phyloP scores from a whole-genome alignment of 148 eudicot species.

The Chenopodium album region DNA sequence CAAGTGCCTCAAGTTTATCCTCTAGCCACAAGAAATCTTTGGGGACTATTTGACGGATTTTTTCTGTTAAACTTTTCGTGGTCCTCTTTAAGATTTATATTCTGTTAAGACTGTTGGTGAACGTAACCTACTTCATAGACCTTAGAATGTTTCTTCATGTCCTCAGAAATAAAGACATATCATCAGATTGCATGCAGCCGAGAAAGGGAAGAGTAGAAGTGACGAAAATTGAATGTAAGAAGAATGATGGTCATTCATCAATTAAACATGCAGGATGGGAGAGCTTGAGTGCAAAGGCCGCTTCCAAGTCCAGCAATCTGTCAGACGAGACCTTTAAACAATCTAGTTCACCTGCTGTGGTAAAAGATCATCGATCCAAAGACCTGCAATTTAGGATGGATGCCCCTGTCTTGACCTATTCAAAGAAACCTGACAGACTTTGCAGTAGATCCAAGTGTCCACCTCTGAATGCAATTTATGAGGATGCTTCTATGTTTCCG shows the following conservation, averaged over 20 bases:
- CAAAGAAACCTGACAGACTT: background rate
- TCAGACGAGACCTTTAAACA: conserved; percentile 3
- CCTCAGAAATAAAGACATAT: conserved; percentile 10
- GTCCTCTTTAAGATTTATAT: background rate
- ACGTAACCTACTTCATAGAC: background rate
- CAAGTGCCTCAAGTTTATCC: too few species aligned
- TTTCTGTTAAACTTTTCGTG: background rate
- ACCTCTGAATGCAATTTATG: conserved; percentile 1
- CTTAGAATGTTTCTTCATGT: background rate
- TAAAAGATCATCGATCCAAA: conserved; percentile 17
- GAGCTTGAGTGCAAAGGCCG: background rate
- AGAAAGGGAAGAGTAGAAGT: conserved; percentile 4
- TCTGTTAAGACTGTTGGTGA: background rate
- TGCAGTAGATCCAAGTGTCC: conserved; percentile 7
- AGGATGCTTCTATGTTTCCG: conserved; percentile 9
- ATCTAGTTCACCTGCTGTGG: background rate
- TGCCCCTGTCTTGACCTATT: conserved; percentile 24
- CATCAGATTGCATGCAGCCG: conserved; percentile 12
- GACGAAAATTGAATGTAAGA: background rate
- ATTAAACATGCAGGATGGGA: conserved; percentile 9
- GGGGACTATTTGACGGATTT: background rate
- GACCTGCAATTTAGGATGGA: conserved; percentile 5
- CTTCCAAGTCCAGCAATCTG: background rate
- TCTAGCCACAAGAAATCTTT: background rate
- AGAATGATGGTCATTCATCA: conserved; percentile 10